Base-by-base conservation (phyloP, 2,329 filamentous ascomycete species). In the Didymella segeticola region DNA sequence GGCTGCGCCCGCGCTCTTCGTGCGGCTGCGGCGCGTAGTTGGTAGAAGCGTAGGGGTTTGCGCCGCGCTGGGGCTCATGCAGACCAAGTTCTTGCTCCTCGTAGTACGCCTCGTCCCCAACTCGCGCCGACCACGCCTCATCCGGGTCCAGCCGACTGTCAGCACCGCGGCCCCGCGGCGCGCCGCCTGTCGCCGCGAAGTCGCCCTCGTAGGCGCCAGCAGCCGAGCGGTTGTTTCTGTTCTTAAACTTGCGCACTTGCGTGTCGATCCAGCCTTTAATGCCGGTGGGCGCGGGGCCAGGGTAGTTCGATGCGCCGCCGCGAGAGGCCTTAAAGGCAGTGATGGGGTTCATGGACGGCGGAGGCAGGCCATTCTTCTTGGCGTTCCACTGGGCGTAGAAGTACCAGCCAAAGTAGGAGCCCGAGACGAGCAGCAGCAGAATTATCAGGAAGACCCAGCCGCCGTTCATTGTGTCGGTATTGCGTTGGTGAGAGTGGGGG, bases 41-140 rank as follows among this genome's bases (percentile, higher is more conserved):
- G 23, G 52, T 47, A 14, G 52, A 49, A 2, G 45, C 64, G 52
- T 67, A 68, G 1, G 65, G 63, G 39, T 70, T 72, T 47, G 58
- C 75, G 77, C 55, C 73, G 8, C 71, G 73, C 46, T 68, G 69
- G 34, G 76, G 75, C 59, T 78, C 75, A 43, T 77, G 80, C 29
- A 84, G 69, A 0, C 87, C 88, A 5, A 91, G 78, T 74, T 92
- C 89, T 68, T 89, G 86, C 76, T 91, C 89, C 71, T 93, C 90
- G 68, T 90, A 88, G 73, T 90, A 90, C 15, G 87, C 85, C 73
- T 93, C 90, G 63, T 86, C 82, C 53, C 89, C 89, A 4, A 96
- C 90, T 55, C 89, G 81, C 59, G 89, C 77, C 76, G 95, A 90
- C 91, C 91, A 96, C 2, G 90, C 90, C 68, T 93, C 90, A 70